phyloP scores from a whole-genome alignment of 441 rosid genomes.

The Pelargonium exstipulatum region DNA sequence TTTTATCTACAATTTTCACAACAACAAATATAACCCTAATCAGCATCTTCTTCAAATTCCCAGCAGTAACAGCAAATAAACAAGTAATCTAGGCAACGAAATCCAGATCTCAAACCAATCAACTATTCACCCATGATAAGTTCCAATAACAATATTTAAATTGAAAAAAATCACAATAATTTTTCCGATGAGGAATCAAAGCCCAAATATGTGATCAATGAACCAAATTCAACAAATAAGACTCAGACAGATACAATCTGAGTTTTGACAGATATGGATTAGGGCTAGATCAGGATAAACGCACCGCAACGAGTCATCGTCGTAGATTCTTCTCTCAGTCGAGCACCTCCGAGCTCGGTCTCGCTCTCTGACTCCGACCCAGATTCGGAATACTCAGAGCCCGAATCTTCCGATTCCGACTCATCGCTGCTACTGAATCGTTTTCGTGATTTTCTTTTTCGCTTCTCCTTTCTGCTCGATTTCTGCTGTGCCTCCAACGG shows the following conservation, averaged over 20 bases:
- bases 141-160: background rate
- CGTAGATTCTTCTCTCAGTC: too few relatives aligned
- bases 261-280: background rate
- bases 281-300: background rate
- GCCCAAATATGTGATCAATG: background rate
- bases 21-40: conserved; percentile 7
- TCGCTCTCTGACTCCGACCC: too few relatives aligned
- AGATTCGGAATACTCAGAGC: too few relatives aligned
- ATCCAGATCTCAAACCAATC: background rate
- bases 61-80: background rate
- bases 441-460: too few relatives aligned
- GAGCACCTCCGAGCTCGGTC: too few relatives aligned
- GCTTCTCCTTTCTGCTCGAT: too few relatives aligned
- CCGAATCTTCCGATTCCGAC: too few relatives aligned
- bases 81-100: background rate
- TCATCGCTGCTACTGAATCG: too few relatives aligned
- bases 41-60: background rate
- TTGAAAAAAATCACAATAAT: background rate
- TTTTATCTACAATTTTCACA: conserved; percentile 45
- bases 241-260: background rate
- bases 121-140: background rate
- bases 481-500: too few relatives aligned
- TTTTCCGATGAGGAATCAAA: background rate
- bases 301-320: too few relatives aligned
- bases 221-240: background rate